Conservation (phyloP, 2,329 filamentous ascomycete species). For the Didymella pinodella region DNA sequence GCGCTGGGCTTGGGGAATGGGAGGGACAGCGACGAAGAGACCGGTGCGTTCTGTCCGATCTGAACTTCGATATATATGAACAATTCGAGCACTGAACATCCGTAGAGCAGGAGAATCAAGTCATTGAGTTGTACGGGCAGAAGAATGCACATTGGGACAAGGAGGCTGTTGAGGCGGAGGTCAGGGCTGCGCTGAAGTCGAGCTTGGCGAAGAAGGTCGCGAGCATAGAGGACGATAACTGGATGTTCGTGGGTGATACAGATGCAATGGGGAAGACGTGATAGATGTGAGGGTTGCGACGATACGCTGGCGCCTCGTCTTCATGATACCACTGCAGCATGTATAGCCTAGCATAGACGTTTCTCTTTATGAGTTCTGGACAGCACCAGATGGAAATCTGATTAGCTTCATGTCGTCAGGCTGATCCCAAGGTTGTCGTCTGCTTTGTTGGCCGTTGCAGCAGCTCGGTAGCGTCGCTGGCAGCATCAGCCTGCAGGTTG, state of each 20-base stretch:
- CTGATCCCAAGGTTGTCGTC: not conserved
- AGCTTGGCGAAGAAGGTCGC: conserved; percentile 77
- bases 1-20: conserved; percentile 23
- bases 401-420: too few species aligned
- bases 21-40: conserved; percentile 42
- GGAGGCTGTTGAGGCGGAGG: conserved; percentile 46
- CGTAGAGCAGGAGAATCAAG: conserved; percentile 44
- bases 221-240: conserved; percentile 80
- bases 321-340: conserved; percentile 19
- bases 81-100: not conserved
- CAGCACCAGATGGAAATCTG: not conserved
- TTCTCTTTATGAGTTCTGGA: not conserved
- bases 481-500: not conserved
- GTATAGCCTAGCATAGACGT: not conserved
- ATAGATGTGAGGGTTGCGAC: too few species aligned
- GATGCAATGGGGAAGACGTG: conserved; percentile 16
- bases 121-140: conserved; percentile 46
- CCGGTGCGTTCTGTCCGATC: conserved; percentile 27
- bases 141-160: conserved; percentile 43
- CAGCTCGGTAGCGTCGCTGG: not conserved
- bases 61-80: not conserved
- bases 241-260: conserved; percentile 82
- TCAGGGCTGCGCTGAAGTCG: conserved; percentile 61
- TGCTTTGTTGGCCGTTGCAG: not conserved
- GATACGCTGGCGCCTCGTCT: not conserved